phyloP scores from a whole-genome alignment of 1,284 basidiomycete genomes.

The Psilocybe mexicana region DNA sequence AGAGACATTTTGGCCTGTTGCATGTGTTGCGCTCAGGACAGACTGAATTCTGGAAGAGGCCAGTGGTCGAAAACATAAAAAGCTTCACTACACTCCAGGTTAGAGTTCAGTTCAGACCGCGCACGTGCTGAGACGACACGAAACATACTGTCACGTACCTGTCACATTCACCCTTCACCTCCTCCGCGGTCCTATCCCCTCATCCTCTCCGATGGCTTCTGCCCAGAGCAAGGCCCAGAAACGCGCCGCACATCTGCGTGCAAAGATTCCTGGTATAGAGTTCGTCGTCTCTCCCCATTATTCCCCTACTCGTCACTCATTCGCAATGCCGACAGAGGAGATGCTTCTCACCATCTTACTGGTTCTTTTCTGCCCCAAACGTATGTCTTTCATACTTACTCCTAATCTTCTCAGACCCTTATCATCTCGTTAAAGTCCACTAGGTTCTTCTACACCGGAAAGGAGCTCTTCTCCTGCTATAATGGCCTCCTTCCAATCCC shows the following conservation, averaged over 20 bases:
- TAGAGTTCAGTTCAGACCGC: too few species aligned
- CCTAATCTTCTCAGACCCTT: conserved; percentile 18
- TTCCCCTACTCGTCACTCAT: background rate
- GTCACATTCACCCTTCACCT: background rate
- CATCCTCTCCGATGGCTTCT: conserved; percentile 9
- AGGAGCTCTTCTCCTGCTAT: conserved; percentile 33
- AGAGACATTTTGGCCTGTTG: conserved; percentile 56
- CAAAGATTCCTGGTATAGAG: conserved; percentile 33
- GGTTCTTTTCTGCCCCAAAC: conserved; percentile 65
- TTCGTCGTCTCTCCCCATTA: conserved; percentile 20
- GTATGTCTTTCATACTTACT: conserved; percentile 35
- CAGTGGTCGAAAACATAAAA: conserved; percentile 66
- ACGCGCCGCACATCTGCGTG: conserved; percentile 15
- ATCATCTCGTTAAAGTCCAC: conserved; percentile 35
- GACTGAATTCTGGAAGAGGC: conserved; percentile 57
- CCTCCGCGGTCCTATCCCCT: background rate
- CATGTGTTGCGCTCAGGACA: conserved; percentile 63
- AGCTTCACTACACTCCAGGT: background rate
- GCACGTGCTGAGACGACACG: too few species aligned
- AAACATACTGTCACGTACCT: too few species aligned
- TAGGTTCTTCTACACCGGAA: conserved; percentile 40
- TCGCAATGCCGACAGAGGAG: conserved; percentile 37
- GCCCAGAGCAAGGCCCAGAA: conserved; percentile 16
- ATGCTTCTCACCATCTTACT: conserved; percentile 58
- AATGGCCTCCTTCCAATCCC: conserved; percentile 15